These are phyloP conservation scores for Tagetes patula DNA, from an alignment of 129 eudicot species.

Conservation along the genomic window DNA sequence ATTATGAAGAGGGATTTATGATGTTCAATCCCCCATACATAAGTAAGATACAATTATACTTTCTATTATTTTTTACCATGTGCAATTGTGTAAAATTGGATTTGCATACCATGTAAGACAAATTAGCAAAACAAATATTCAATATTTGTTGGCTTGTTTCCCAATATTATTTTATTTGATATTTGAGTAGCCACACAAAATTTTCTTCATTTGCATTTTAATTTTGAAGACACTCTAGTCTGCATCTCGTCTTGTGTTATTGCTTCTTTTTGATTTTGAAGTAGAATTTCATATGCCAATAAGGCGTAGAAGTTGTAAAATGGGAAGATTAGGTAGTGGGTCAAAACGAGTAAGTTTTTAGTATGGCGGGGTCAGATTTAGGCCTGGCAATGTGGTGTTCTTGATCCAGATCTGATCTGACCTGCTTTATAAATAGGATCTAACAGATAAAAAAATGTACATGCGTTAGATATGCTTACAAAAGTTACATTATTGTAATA, in stretches of 20 bases:
- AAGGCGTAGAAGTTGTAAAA: not conserved
- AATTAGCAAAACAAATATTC: not conserved
- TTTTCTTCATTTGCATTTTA: not conserved
- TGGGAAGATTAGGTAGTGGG: not conserved
- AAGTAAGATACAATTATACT: not conserved
- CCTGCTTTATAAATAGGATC: constrained; percentile 1
- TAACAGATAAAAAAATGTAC: not conserved
- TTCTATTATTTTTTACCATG: not conserved
- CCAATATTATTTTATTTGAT: not conserved
- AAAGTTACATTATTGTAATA: not conserved
- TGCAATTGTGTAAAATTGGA: not conserved
- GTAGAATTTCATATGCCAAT: not conserved
- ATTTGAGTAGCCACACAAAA: not conserved
- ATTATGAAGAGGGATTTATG: constrained; percentile 7
- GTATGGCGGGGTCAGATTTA: not conserved
- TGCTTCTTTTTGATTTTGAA: not conserved
- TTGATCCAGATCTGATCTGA: not conserved
- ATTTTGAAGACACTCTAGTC: not conserved
- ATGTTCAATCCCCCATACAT: not conserved
- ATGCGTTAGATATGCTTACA: not conserved
- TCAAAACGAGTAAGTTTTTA: not conserved
- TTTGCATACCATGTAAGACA: constrained; percentile 13
- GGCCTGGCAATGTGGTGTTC: not conserved
- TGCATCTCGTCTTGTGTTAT: not conserved
- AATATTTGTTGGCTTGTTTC: not conserved